Conservation (phyloP, 331 rosid species). For the Cucumis variabilis region DNA sequence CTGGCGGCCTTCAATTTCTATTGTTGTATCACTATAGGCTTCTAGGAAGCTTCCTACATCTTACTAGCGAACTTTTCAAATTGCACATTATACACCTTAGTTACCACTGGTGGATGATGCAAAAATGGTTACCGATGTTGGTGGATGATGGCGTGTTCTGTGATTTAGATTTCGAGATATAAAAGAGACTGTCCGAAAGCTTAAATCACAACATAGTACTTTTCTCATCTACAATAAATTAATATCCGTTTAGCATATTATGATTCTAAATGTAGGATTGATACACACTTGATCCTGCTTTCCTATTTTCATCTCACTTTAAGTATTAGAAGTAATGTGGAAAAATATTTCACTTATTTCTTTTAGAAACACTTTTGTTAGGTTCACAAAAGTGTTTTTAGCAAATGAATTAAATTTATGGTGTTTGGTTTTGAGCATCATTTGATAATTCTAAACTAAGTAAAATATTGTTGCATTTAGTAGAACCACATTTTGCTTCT, state of each 20-base stretch:
- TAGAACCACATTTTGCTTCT: background rate
- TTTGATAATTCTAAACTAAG: background rate
- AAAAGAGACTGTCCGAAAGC: conserved; percentile 42
- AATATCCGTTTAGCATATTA: background rate
- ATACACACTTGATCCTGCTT: conserved; percentile 5
- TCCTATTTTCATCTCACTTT: background rate
- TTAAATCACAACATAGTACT: conserved; percentile 51
- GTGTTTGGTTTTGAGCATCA: background rate
- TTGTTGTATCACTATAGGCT: conserved; percentile 43
- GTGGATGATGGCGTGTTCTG: conserved; percentile 28
- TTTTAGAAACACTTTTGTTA: background rate
- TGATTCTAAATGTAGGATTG: background rate
- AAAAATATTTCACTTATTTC: background rate
- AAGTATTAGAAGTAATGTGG: background rate
- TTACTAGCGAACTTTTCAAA: conserved; percentile 51
- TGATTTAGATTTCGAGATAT: conserved; percentile 50
- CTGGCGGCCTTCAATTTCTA: conserved; percentile 75
- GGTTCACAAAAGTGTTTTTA: background rate
- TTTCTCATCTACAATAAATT: background rate
- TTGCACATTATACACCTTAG: conserved; percentile 80
- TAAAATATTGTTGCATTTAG: background rate
- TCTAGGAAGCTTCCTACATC: conserved; percentile 43
- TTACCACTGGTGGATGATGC: conserved; percentile 85
- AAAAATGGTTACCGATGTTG: conserved; percentile 68
- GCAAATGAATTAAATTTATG: background rate